Evolutionary conservation across 495 filamentous ascomycete genomes (phyloP), one percentile per base, ranked within the genome.

Genomic region (Jackrogersella multiformis): DNA sequence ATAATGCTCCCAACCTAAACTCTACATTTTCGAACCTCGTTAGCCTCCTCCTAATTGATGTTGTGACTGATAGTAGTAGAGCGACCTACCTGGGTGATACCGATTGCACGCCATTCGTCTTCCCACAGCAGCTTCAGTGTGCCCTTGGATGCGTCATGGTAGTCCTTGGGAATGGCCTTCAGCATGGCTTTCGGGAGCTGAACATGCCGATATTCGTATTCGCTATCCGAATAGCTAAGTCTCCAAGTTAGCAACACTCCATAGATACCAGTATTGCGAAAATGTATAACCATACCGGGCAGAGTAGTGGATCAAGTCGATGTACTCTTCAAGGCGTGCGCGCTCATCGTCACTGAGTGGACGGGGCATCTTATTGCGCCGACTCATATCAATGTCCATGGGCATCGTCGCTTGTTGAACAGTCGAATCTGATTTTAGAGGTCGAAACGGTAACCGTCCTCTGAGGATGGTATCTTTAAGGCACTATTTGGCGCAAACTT

Each of bases 1-100:
- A 69, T 99, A 99, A 78, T 99, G 95, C 74, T 97, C 94, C 95
- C 95, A 99, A 23, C 95, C 95, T 66, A 98, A 81, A 77, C 96
- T 98, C 93, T 98, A 53, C 3, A 57, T 2, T 9, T 45, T 41
- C 42, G 21, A 36, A 26, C 15, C 57, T 30, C 34, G 55, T 79
- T 61, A 81, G 77, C 38, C 6, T 2, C 13, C 23, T 26, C 30
- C 16, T 10, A 15, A 45, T 10, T 15, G 13, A 10, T 15, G 12
- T 5, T 15, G 9, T 15, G 18, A 32, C 21, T 34, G 16, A 5
- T 44, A 26, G 35, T 15, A 28, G 4, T 3, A 46, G 24, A 60
- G 21, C 13, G 60, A 61, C 81, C 35, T 77, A 95, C 93, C 87
- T 97, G 94, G 65, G 94, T 98, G 66, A 99, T 99, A 26, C 95